Evolutionary conservation across 2,329 filamentous ascomycete genomes (phyloP), one percentile per base, ranked within the genome.

Genomic region (Pyrenochaeta sp.): DNA sequence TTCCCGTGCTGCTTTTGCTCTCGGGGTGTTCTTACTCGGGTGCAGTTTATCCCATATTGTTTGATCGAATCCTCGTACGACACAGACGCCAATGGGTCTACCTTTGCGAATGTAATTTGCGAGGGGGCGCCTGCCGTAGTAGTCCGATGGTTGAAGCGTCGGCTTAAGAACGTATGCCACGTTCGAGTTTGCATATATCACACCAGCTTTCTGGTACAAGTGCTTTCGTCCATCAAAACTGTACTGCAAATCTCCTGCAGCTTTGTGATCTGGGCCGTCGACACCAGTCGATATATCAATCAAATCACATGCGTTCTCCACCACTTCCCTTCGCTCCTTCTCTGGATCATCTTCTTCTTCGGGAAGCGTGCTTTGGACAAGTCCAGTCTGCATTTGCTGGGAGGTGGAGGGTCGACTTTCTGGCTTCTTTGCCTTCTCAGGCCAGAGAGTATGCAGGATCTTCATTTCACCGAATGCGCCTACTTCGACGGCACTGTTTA

Each of bases 401-500:
- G 65, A 67, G 36, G 69, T 75, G 42, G 54, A 70, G 38, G 61
- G 75, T 55, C 60, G 72, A 74, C 76, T 60, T 73, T 74, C 68
- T 8, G 21, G 71, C 70, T 34, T 83, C 80, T 66, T 85, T 74
- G 36, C 81, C 78, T 81, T 78, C 32, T 83, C 81, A 1, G 89
- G 87, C 91, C 92, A 96, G 7, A 97, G 74, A 23, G 79, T 84
- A 70, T 96, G 85, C 0, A 89, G 83, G 6, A 96, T 86, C 69
- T 97, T 97, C 73, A 94, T 87, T 71, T 99, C 94, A 1, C 93
- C 94, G 7, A 87, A 78, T 1, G 93, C 86, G 1, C 94, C 94
- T 44, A 96, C 90, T 36, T 96, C 90, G 5, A 96, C 80, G 4
- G 94, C 95, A 69, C 90, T 96, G 53, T 87, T 85, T 6, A 99